phyloP scores from a whole-genome alignment of 805 yeast genomes.

The Metschnikowia chrysomelidarum region DNA sequence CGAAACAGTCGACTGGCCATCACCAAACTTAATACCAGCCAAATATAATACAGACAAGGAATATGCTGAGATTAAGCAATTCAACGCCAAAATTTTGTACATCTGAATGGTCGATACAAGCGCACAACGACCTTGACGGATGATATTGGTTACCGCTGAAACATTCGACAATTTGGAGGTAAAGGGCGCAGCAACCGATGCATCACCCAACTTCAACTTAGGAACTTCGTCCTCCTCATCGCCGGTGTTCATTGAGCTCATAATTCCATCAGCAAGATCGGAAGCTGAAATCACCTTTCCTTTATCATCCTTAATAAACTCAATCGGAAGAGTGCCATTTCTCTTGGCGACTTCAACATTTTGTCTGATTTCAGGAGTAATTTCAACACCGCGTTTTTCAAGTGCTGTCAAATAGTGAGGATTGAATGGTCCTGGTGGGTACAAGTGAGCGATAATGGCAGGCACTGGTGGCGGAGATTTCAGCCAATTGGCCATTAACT shows the following conservation, averaged over 20 bases:
- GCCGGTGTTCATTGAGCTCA: slow-evolving; percentile 54
- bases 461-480: slow-evolving; percentile 86
- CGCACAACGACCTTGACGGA: slow-evolving; percentile 98
- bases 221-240: slow-evolving; percentile 82
- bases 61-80: slow-evolving; percentile 95
- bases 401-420: slow-evolving; percentile 85
- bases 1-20: slow-evolving; percentile 96
- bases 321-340: slow-evolving; percentile 27
- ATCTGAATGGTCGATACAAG: slow-evolving; percentile 96
- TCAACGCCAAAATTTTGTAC: slow-evolving; percentile 96
- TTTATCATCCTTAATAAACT: slow-evolving; percentile 19
- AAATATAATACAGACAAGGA: slow-evolving; percentile 89
- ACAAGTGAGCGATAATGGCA: slow-evolving; percentile 82
- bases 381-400: slow-evolving; percentile 76
- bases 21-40: slow-evolving; percentile 98
- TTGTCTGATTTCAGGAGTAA: slow-evolving; percentile 70
- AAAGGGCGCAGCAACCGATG: slow-evolving; percentile 98
- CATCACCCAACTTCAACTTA: slow-evolving; percentile 91
- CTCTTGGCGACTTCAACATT: slow-evolving; percentile 54
- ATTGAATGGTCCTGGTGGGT: slow-evolving; percentile 92
- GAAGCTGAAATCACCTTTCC: slow-evolving; percentile 19
- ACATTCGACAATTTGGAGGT: slow-evolving; percentile 93
- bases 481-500: slow-evolving; percentile 75
- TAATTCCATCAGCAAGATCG: slow-evolving; percentile 57
- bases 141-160: slow-evolving; percentile 85